Percentiles rank a stretch among this genome's conserved stretches.
These are phyloP conservation scores for Pterulicium gracile DNA, from an alignment of 1,284 basidiomycete species.

Conservation along the genomic window DNA sequence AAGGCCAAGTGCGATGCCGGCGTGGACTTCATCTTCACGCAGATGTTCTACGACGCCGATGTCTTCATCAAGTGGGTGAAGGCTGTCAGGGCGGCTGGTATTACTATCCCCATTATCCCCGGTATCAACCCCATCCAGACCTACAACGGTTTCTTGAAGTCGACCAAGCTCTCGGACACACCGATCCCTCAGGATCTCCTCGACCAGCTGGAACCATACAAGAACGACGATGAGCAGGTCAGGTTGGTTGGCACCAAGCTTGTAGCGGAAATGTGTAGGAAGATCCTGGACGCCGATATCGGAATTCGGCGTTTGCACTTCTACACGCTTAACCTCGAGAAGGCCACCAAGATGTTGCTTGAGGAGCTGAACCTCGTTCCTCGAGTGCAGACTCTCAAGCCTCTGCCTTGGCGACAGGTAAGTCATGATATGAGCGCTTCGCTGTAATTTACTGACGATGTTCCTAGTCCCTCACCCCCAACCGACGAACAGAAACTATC, in stretches of 20 bases:
- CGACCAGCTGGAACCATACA: constrained; percentile 80
- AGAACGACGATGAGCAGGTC: constrained; percentile 87
- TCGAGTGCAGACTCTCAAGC: constrained; percentile 78
- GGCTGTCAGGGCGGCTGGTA: constrained; percentile 74
- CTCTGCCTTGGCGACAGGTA: constrained; percentile 88
- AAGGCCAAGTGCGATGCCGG: constrained; percentile 85
- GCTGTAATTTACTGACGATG: constrained; percentile 9
- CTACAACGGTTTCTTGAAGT: constrained; percentile 93
- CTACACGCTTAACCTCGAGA: constrained; percentile 98
- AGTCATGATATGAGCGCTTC: constrained; percentile 9
- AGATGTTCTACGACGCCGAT: constrained; percentile 92
- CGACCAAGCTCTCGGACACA: constrained; percentile 82
- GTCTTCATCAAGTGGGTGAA: constrained; percentile 82
- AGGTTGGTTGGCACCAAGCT: constrained; percentile 81
- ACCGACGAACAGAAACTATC: constrained; percentile 78
- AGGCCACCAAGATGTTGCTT: constrained; percentile 86
- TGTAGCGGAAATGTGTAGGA: constrained; percentile 81
- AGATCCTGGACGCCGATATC: constrained; percentile 67
- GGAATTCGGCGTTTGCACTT: constrained; percentile 88
- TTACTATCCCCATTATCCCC: constrained; percentile 91
- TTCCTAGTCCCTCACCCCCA: constrained; percentile 74
- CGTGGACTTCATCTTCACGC: constrained; percentile 87
- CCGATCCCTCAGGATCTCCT: constrained; percentile 74
- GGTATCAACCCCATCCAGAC: constrained; percentile 97
- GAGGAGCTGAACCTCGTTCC: constrained; percentile 82